These are phyloP conservation scores for Camellia lanceoleosa DNA, from an alignment of 148 eudicot species.

Conservation along the genomic window DNA sequence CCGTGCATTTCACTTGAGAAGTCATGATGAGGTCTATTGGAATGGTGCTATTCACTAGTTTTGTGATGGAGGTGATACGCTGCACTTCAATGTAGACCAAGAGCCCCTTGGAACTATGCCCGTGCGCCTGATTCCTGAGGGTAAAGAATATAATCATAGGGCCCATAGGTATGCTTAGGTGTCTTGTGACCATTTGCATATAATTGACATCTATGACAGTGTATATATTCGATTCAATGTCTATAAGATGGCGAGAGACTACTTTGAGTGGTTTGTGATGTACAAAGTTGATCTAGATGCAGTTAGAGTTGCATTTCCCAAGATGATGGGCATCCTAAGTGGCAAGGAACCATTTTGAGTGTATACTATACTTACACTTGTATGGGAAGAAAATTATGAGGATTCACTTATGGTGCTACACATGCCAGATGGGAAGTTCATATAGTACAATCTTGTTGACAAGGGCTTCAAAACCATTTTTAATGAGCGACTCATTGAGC, in stretches of 20 bases:
- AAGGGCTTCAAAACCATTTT: not conserved
- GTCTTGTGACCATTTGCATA: conserved; percentile 17
- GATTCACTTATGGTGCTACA: not conserved
- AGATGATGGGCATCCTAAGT: not conserved
- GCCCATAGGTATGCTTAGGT: not conserved
- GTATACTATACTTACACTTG: conserved; percentile 5
- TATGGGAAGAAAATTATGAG: conserved; percentile 10
- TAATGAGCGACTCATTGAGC: not conserved
- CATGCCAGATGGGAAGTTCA: not conserved
- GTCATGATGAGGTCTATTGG: conserved; percentile 12
- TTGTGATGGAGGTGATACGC: not conserved
- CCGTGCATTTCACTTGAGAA: not conserved
- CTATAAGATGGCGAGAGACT: conserved; percentile 9
- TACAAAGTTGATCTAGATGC: conserved; percentile 15
- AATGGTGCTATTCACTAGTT: conserved; percentile 19
- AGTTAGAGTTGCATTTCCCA: not conserved
- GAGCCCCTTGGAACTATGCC: conserved; percentile 15
- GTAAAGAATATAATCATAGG: not conserved
- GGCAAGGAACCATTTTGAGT: not conserved
- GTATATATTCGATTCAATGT: not conserved
- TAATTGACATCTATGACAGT: conserved; percentile 11
- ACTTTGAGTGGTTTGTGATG: conserved; percentile 28
- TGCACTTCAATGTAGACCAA: conserved; percentile 15
- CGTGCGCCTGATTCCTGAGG: not conserved
- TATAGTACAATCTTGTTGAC: not conserved